Conservation (phyloP, 2,329 filamentous ascomycete genomes). For the Knoxdaviesia capensis region DNA sequence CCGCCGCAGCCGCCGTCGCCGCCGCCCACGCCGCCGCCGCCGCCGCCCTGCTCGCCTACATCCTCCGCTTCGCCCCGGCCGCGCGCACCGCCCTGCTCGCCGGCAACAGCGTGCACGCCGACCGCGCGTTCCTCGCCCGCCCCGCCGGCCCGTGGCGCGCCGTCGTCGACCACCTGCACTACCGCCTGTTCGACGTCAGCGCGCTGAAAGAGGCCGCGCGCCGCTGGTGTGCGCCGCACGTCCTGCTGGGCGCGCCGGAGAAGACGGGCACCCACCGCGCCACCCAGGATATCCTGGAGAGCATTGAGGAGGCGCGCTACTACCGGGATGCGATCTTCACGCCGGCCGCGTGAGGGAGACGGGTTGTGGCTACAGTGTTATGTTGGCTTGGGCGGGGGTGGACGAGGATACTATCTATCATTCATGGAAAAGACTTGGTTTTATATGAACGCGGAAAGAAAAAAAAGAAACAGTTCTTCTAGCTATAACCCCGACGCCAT, state of each 20-base stretch:
- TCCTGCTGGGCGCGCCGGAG: constrained; percentile 40
- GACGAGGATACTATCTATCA: too few species aligned
- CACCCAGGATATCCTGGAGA: constrained; percentile 78
- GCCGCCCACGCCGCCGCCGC: constrained; percentile 60
- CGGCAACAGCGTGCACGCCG: constrained; percentile 84
- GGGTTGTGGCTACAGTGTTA: too few species aligned
- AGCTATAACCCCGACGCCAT: too few species aligned
- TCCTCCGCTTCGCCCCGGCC: constrained; percentile 50
- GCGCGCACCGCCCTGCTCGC: constrained; percentile 53
- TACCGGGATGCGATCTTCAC: constrained; percentile 55
- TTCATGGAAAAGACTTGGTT: too few species aligned
- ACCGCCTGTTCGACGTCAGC: constrained; percentile 84
- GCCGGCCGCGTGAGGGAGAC: constrained; percentile 3
- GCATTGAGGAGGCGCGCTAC: constrained; percentile 76
- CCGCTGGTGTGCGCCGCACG: constrained; percentile 51
- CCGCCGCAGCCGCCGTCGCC: constrained; percentile 32
- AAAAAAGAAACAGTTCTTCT: too few species aligned
- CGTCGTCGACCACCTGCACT: constrained; percentile 62
- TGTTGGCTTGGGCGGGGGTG: too few species aligned
- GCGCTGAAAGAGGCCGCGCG: constrained; percentile 75
- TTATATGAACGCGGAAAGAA: too few species aligned
- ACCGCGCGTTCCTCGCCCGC: constrained; percentile 59
- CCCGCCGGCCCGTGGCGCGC: constrained; percentile 55
- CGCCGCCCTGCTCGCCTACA: constrained; percentile 53
- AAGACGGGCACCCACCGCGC: constrained; percentile 72